Evolutionary conservation across 1,284 basidiomycete species (phyloP).

Genomic region (Tetrapyrgos nigripes): DNA sequence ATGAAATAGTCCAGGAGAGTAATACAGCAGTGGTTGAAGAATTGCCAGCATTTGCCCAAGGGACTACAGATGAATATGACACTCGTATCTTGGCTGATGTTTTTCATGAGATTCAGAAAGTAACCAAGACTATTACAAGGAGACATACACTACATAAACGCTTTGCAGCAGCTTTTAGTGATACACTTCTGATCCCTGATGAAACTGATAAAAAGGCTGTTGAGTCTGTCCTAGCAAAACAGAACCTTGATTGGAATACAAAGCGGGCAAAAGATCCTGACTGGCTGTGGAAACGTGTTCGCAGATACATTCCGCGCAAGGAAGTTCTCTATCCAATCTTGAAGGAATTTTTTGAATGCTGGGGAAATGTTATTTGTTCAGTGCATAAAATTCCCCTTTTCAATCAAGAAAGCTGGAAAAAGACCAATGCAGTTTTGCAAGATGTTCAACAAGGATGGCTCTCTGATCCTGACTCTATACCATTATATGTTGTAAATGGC

Average conservation of each 20-base stretch:
- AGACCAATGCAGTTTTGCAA: conserved; percentile 16
- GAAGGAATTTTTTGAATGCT: conserved; percentile 14
- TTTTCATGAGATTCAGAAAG: conserved; percentile 14
- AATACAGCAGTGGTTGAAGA: not conserved
- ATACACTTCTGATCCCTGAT: conserved; percentile 15
- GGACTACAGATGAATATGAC: not conserved
- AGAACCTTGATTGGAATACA: conserved; percentile 10
- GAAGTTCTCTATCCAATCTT: conserved; percentile 12
- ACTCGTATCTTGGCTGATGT: conserved; percentile 13
- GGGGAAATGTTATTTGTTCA: conserved; percentile 16
- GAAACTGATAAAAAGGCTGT: conserved; percentile 5
- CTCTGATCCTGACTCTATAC: conserved; percentile 22
- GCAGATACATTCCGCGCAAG: conserved; percentile 19
- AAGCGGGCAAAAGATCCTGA: conserved; percentile 1
- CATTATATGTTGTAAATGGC: conserved; percentile 19
- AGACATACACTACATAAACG: conserved; percentile 2
- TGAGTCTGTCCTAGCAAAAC: not conserved
- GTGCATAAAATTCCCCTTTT: conserved; percentile 15
- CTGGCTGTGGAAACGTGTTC: conserved; percentile 17
- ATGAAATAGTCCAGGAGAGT: not conserved
- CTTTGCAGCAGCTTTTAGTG: conserved; percentile 12
- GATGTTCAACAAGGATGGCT: conserved; percentile 21
- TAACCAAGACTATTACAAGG: not conserved
- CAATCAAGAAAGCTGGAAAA: conserved; percentile 15
- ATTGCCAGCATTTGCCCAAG: not conserved